Conservation (phyloP, 495 filamentous ascomycete genomes). For the Talaromyces adpressus region DNA sequence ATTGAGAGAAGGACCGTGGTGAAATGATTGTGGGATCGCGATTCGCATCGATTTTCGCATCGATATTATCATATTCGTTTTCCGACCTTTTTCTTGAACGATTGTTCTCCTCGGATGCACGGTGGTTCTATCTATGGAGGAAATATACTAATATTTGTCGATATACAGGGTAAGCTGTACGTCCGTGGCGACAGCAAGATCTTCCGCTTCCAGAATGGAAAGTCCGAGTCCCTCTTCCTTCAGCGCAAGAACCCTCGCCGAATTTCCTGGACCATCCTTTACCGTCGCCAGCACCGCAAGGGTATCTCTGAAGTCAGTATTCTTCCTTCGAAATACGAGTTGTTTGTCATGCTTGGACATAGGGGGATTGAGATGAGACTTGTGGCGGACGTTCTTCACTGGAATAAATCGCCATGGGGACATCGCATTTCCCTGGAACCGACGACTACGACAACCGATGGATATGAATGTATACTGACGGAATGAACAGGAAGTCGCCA, state of each 20-base stretch:
- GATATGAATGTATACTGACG: slow-evolving; percentile 31
- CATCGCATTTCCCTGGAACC: neutral
- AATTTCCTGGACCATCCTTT: slow-evolving; percentile 97
- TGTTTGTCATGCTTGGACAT: neutral
- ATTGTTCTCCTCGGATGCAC: neutral
- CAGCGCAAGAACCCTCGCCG: slow-evolving; percentile 99
- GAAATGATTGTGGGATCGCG: neutral
- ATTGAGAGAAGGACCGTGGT: neutral
- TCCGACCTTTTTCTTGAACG: neutral
- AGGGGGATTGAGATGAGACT: slow-evolving; percentile 4
- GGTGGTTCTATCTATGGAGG: neutral
- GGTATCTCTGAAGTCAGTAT: slow-evolving; percentile 97
- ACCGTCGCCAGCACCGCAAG: slow-evolving; percentile 98
- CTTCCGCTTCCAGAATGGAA: slow-evolving; percentile 99
- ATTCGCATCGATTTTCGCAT: neutral
- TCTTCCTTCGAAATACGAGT: slow-evolving; percentile 1
- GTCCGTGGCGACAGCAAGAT: slow-evolving; percentile 99
- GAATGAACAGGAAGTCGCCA: slow-evolving; percentile 80
- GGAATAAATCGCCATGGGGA: neutral
- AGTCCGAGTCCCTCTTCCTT: slow-evolving; percentile 98
- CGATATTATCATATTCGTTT: neutral
- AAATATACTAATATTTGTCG: slow-evolving; percentile 17
- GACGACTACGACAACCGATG: neutral
- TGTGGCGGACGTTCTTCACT: neutral
- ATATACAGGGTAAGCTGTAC: slow-evolving; percentile 87